phyloP scores from a whole-genome alignment of 805 yeast species.

The Metschnikowia dekortorum region DNA sequence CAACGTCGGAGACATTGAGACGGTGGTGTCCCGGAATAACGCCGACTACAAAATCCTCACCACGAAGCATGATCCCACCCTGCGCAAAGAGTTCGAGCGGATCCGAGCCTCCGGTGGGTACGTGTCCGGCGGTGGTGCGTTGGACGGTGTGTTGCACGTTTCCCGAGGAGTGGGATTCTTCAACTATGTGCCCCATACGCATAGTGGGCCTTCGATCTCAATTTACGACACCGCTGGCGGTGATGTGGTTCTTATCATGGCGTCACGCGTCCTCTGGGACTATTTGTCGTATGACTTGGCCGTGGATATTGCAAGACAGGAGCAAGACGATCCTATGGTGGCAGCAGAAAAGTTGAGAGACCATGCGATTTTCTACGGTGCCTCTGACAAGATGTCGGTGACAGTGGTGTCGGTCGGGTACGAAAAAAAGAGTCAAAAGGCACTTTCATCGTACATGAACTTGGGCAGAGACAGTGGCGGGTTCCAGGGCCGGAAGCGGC shows the following conservation, averaged over 20 bases:
- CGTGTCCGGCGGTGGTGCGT: slow-evolving; percentile 77
- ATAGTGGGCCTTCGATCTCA: slow-evolving; percentile 79
- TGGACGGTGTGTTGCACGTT: slow-evolving; percentile 77
- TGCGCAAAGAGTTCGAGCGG: slow-evolving; percentile 71
- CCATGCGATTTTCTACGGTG: slow-evolving; percentile 90
- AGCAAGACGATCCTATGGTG: slow-evolving; percentile 74
- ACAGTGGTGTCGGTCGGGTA: slow-evolving; percentile 71
- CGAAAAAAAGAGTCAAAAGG: slow-evolving; percentile 31
- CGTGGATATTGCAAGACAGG: slow-evolving; percentile 83
- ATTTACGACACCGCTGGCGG: slow-evolving; percentile 54
- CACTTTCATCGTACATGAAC: slow-evolving; percentile 32
- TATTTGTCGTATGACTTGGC: slow-evolving; percentile 77
- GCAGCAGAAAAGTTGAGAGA: slow-evolving; percentile 94
- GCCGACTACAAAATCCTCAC: slow-evolving; percentile 78
- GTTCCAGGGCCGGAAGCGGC: slow-evolving; percentile 32
- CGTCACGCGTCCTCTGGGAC: slow-evolving; percentile 83
- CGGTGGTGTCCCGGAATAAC: slow-evolving; percentile 69
- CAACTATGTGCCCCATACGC: slow-evolving; percentile 79
- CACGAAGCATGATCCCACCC: slow-evolving; percentile 79
- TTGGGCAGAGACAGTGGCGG: slow-evolving; percentile 35
- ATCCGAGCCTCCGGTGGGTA: slow-evolving; percentile 89
- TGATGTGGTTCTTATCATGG: slow-evolving; percentile 84
- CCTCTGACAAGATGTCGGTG: slow-evolving; percentile 71
- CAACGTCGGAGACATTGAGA: slow-evolving; percentile 87
- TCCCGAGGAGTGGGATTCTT: slow-evolving; percentile 92